These are phyloP conservation scores for Populus simonii DNA, from an alignment of 345 rosid species.

Conservation along the genomic window DNA sequence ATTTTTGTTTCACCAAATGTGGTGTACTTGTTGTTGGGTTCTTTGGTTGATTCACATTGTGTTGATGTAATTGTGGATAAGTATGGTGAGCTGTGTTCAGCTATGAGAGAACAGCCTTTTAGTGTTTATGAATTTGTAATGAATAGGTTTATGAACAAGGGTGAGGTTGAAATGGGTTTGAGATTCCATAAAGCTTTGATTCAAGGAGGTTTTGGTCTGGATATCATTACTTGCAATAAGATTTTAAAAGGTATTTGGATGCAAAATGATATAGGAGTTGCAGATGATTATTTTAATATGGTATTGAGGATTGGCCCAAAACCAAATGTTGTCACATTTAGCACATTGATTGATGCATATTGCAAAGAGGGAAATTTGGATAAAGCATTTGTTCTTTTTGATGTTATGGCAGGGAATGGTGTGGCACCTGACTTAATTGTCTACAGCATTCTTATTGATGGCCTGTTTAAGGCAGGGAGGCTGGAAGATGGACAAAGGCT, in stretches of 20 bases:
- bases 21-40: slow-evolving; percentile 29
- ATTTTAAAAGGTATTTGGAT: slow-evolving; percentile 33
- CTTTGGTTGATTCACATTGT: slow-evolving; percentile 27
- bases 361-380: slow-evolving; percentile 43
- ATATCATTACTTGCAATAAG: slow-evolving; percentile 46
- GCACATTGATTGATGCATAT: slow-evolving; percentile 42
- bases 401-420: slow-evolving; percentile 29
- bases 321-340: slow-evolving; percentile 46
- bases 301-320: slow-evolving; percentile 39
- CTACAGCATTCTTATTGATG: slow-evolving; percentile 47
- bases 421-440: slow-evolving; percentile 40
- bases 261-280: slow-evolving; percentile 25
- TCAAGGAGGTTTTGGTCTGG: slow-evolving; percentile 28
- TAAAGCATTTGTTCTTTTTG: slow-evolving; percentile 35
- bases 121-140: slow-evolving; percentile 36
- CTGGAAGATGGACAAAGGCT: slow-evolving; percentile 41
- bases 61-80: slow-evolving; percentile 28
- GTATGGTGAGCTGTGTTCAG: slow-evolving; percentile 30
- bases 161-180: slow-evolving; percentile 35
- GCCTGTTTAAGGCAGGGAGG: slow-evolving; percentile 43
- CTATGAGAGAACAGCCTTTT: slow-evolving; percentile 2
- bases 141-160: slow-evolving; percentile 36
- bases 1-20: slow-evolving; percentile 13
- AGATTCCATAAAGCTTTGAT: slow-evolving; percentile 30
- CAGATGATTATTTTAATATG: slow-evolving; percentile 31